phyloP scores from a whole-genome alignment of 2,329 filamentous ascomycete genomes.

The Chrysoporthe cubensis region DNA sequence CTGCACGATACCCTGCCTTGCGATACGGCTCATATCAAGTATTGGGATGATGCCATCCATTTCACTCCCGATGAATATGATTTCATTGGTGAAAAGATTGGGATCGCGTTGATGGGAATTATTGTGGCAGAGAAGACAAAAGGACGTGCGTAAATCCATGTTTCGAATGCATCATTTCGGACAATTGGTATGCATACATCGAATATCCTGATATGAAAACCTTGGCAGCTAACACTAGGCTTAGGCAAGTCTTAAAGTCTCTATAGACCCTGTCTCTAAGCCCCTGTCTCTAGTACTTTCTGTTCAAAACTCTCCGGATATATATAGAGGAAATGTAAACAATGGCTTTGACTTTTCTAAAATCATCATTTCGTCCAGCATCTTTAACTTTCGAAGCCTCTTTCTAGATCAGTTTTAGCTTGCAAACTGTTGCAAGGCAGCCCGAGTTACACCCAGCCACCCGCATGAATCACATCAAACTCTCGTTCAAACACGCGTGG shows the following conservation, averaged over 20 bases:
- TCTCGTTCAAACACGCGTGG: background rate
- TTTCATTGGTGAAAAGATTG: conserved; percentile 38
- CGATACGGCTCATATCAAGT: conserved; percentile 46
- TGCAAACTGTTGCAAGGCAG: background rate
- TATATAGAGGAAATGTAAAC: background rate
- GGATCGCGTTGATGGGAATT: conserved; percentile 17
- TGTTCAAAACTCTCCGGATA: no score
- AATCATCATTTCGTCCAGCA: background rate
- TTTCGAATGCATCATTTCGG: background rate
- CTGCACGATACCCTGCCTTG: conserved; percentile 60
- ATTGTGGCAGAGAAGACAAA: conserved; percentile 9
- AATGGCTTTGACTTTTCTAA: background rate
- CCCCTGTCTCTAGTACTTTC: no score
- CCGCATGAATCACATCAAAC: background rate
- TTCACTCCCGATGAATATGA: conserved; percentile 60
- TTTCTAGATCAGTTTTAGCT: background rate
- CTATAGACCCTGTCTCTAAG: no score
- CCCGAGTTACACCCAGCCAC: background rate
- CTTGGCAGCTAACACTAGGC: no score
- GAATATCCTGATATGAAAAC: no score
- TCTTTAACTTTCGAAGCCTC: background rate
- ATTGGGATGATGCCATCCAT: conserved; percentile 65
- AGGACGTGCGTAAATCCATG: background rate
- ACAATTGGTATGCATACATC: no score
- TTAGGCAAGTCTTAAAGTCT: no score